Percentiles rank a stretch among this genome's conserved stretches.
Evolutionary conservation across 1,284 basidiomycete genomes (phyloP).

Genomic region (Somion occarium): DNA sequence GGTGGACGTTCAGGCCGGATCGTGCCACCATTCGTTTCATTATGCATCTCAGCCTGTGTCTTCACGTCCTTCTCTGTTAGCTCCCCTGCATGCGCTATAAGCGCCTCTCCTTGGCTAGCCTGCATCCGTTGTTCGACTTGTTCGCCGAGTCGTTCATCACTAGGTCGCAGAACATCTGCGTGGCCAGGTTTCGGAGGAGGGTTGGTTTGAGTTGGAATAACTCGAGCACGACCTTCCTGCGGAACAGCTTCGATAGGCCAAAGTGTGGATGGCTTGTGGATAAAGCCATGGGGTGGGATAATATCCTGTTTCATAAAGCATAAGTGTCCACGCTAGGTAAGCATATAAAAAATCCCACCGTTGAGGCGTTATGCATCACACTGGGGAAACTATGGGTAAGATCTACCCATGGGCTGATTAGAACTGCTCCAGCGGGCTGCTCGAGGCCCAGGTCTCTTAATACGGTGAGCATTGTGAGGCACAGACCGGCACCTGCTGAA

Average conservation of each 20-base stretch:
- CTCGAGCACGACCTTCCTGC: constrained; percentile 32
- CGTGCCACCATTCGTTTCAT: not conserved
- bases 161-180: constrained; percentile 43
- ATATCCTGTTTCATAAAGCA: constrained; percentile 44
- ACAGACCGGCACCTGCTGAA: constrained; percentile 78
- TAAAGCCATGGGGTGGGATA: constrained; percentile 57
- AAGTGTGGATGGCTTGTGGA: constrained; percentile 50
- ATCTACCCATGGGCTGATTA: constrained; percentile 83
- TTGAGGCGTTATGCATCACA: constrained; percentile 67
- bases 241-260: constrained; percentile 49
- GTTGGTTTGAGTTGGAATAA: constrained; percentile 33
- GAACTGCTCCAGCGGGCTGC: constrained; percentile 70
- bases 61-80: constrained; percentile 21
- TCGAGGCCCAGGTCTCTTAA: constrained; percentile 74
- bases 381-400: constrained; percentile 84
- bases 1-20: constrained; percentile 2
- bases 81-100: constrained; percentile 17
- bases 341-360: constrained; percentile 42
- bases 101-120: constrained; percentile 14
- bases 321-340: constrained; percentile 23
- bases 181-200: constrained; percentile 48
- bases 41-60: constrained; percentile 36
- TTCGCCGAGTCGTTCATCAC: constrained; percentile 21
- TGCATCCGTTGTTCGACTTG: constrained; percentile 17
- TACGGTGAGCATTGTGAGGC: constrained; percentile 63